These are phyloP conservation scores for Pulveroboletus sp. DNA, from an alignment of 768 basidiomycete genomes.

Conservation along the genomic window DNA sequence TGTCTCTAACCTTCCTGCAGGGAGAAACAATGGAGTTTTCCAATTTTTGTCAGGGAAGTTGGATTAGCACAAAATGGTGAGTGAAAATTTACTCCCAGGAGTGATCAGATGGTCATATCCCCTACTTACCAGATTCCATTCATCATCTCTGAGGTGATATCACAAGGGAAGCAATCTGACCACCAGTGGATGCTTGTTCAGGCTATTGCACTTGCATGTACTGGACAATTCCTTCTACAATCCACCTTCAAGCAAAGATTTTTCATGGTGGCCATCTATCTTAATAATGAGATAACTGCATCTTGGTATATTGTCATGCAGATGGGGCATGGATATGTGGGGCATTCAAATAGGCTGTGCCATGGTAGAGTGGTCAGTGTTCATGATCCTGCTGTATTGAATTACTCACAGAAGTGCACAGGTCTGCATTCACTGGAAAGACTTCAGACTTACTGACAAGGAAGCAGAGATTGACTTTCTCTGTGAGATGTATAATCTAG, in stretches of 20 bases:
- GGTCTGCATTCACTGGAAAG: slow-evolving; percentile 3
- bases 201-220: slow-evolving; percentile 1
- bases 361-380: background rate
- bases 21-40: slow-evolving; percentile 10
- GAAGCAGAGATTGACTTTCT: background rate
- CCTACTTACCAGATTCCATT: background rate
- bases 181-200: slow-evolving; percentile 13
- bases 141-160: slow-evolving; percentile 9
- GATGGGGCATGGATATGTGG: background rate
- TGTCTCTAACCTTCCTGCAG: background rate
- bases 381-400: background rate
- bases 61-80: rapidly evolving
- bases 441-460: background rate
- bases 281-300: background rate
- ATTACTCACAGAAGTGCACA: background rate
- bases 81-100: slow-evolving; percentile 2
- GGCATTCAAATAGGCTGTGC: background rate
- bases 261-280: slow-evolving; percentile 14
- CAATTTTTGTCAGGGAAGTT: slow-evolving; percentile 1
- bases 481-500: slow-evolving; percentile 13
- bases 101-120: slow-evolving; percentile 4
- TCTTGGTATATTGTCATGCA: slow-evolving; percentile 7
- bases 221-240: background rate
- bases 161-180: background rate
- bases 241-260: background rate